phyloP scores from a whole-genome alignment of 805 yeast species.

The Saccharomycopsis schoenii region DNA sequence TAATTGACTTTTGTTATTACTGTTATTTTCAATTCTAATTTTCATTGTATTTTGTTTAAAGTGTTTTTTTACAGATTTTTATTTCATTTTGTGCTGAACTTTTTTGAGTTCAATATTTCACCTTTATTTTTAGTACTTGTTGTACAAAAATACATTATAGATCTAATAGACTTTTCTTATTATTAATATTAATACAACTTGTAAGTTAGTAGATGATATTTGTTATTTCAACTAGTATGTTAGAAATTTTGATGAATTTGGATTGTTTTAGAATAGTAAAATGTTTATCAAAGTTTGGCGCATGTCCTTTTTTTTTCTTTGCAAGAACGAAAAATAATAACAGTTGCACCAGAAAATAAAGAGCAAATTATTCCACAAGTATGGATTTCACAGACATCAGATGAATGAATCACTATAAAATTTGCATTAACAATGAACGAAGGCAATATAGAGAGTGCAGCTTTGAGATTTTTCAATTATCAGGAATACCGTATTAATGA shows the following conservation, averaged over 20 bases:
- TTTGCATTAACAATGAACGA: not conserved
- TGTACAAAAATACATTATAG: not conserved
- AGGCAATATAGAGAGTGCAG: not conserved
- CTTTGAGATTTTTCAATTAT: constrained; percentile 48
- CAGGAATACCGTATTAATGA: constrained; percentile 43
- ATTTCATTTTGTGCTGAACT: not conserved
- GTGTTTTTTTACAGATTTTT: not conserved
- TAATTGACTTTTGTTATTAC: not conserved
- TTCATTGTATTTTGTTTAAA: not conserved
- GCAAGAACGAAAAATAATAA: no score
- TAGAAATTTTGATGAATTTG: no score
- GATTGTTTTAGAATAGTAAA: no score
- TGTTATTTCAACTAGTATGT: not conserved
- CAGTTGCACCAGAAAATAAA: not conserved
- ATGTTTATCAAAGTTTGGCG: no score
- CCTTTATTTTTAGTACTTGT: not conserved
- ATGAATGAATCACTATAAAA: not conserved
- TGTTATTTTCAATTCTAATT: not conserved
- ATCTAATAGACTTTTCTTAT: not conserved
- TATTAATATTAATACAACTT: not conserved
- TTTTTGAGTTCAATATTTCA: not conserved
- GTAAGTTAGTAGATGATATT: no score
- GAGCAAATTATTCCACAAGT: no score
- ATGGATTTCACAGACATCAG: no score
- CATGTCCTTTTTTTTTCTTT: no score